Conservation (phyloP, 2,329 filamentous ascomycete species). For the Apiospora rasikravindrae region DNA sequence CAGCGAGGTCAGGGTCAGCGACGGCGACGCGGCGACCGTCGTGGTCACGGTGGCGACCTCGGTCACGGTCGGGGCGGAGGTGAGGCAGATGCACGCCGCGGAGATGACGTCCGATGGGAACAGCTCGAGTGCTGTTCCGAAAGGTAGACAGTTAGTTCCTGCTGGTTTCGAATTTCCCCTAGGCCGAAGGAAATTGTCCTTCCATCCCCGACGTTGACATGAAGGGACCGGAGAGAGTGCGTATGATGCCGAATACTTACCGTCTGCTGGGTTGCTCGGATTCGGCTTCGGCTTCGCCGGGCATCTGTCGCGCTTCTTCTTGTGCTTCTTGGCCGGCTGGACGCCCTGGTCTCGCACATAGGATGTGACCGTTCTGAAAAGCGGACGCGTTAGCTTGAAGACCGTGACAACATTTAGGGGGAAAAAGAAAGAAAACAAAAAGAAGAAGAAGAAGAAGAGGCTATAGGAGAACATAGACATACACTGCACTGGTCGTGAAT, state of each 20-base stretch:
- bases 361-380: not conserved
- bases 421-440: too few relatives aligned
- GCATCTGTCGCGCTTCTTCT: not conserved
- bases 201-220: too few relatives aligned
- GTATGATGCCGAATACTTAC: not conserved
- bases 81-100: not conserved
- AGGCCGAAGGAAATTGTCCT: too few relatives aligned
- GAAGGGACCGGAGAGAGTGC: too few relatives aligned
- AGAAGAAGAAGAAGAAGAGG: not conserved
- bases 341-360: not conserved
- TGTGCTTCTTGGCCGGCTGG: too few relatives aligned
- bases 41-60: not conserved
- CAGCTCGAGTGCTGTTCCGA: too few relatives aligned
- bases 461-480: not conserved
- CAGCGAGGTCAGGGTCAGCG: too few relatives aligned
- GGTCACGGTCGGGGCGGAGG: too few relatives aligned
- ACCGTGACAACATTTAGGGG: too few relatives aligned
- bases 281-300: not conserved
- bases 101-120: not conserved
- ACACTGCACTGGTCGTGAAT: not conserved
- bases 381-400: too few relatives aligned
- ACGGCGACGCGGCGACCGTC: not conserved
- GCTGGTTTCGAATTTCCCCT: too few relatives aligned
- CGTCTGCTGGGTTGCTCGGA: not conserved
- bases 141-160: too few relatives aligned